phyloP scores from a whole-genome alignment of 768 basidiomycete species.

The Hydnomerulius pinastri region DNA sequence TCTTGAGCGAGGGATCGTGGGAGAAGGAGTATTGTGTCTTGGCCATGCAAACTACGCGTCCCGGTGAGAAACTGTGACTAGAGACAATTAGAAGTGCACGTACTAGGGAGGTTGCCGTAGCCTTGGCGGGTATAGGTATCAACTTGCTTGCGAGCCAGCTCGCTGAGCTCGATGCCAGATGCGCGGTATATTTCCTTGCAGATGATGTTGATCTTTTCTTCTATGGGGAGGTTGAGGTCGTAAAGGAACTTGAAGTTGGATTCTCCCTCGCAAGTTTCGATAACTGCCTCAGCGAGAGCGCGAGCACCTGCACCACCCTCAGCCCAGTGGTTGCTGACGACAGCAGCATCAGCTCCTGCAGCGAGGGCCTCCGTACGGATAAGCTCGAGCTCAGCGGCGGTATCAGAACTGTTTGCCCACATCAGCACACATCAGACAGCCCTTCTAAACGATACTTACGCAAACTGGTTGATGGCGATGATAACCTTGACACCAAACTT shows the following conservation, averaged over 20 bases:
- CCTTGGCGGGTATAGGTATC: constrained; percentile 93
- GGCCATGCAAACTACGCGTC: constrained; percentile 81
- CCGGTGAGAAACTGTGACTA: constrained; percentile 9
- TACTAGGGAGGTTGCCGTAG: constrained; percentile 75
- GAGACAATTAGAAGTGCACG: constrained; percentile 28
- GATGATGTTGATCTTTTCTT: constrained; percentile 86
- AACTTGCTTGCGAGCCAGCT: constrained; percentile 80
- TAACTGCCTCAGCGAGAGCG: constrained; percentile 89
- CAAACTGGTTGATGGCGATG: constrained; percentile 93
- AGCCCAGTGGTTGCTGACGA: constrained; percentile 98
- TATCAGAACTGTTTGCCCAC: constrained; percentile 66
- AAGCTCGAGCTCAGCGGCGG: constrained; percentile 84
- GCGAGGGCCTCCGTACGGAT: constrained; percentile 77
- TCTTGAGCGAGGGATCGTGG: constrained; percentile 89
- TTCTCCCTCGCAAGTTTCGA: constrained; percentile 78
- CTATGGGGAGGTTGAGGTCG: constrained; percentile 79
- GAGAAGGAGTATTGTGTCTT: constrained; percentile 99
- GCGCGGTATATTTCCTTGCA: constrained; percentile 93
- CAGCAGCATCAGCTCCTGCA: constrained; percentile 91
- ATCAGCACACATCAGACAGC: background rate
- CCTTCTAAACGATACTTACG: constrained; percentile 58
- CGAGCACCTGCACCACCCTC: constrained; percentile 90
- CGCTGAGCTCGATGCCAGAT: constrained; percentile 85
- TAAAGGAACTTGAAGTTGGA: constrained; percentile 94
- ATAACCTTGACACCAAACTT: constrained; percentile 98